These are phyloP conservation scores for Emydomyces testavorans DNA, from an alignment of 2,329 filamentous ascomycete species.

Conservation along the genomic window DNA sequence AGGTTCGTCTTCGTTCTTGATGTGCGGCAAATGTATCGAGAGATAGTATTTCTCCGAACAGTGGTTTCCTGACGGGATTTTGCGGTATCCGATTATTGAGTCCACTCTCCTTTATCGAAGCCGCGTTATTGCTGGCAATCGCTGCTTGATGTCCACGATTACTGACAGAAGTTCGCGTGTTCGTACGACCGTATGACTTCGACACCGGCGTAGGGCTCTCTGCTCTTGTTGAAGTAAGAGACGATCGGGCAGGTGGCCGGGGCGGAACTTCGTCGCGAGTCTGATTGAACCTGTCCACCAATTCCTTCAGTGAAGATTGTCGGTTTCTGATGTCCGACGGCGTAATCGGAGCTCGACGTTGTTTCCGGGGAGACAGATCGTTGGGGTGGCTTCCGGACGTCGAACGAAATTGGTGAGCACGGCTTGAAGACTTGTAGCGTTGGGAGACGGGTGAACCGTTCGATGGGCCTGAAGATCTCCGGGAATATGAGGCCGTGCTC, in stretches of 20 bases:
- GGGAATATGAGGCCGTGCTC: slow-evolving; percentile 16
- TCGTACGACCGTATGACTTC: slow-evolving; percentile 21
- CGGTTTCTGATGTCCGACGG: slow-evolving; percentile 25
- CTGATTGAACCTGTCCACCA: slow-evolving; percentile 68
- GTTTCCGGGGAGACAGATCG: slow-evolving; percentile 15
- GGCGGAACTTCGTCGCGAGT: slow-evolving; percentile 40
- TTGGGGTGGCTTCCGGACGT: slow-evolving; percentile 22
- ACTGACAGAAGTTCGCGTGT: slow-evolving; percentile 12
- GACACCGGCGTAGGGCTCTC: slow-evolving; percentile 26
- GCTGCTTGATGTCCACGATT: slow-evolving; percentile 3
- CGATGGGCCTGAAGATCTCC: slow-evolving; percentile 6
- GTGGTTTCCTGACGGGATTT: slow-evolving; percentile 41
- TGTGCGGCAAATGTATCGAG: slow-evolving; percentile 30
- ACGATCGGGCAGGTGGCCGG: slow-evolving; percentile 25
- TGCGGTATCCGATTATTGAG: slow-evolving; percentile 12
- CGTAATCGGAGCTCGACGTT: slow-evolving; percentile 15
- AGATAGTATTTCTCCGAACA: slow-evolving; percentile 66
- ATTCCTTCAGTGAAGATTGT: slow-evolving; percentile 65
- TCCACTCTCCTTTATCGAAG: neutral
- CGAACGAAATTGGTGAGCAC: slow-evolving; percentile 23
- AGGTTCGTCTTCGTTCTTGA: slow-evolving; percentile 48
- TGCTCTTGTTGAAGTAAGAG: slow-evolving; percentile 28
- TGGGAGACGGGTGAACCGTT: slow-evolving; percentile 11
- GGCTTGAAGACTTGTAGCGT: slow-evolving; percentile 15
- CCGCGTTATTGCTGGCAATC: neutral